Percentiles rank a stretch among this genome's conserved stretches.
These are phyloP conservation scores for Neohortaea acidophila DNA, from an alignment of 495 filamentous ascomycete species.

Conservation along the genomic window DNA sequence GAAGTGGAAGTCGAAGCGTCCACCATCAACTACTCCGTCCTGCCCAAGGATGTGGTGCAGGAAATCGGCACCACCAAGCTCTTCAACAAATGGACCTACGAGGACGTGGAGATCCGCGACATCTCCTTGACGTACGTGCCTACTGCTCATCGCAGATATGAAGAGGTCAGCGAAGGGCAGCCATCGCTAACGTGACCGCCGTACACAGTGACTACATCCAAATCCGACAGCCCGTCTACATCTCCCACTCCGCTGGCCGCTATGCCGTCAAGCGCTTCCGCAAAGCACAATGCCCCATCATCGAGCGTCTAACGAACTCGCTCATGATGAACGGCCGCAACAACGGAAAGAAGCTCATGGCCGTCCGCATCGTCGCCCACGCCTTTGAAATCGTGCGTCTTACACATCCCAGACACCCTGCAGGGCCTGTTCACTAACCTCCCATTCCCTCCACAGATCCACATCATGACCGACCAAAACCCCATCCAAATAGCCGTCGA, in stretches of 20 bases:
- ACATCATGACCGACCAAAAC: conserved; percentile 99
- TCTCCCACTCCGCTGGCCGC: conserved; percentile 94
- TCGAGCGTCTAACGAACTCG: conserved; percentile 99
- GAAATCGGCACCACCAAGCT: conserved; percentile 93
- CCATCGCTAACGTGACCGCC: conserved; percentile 20
- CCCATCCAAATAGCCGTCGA: conserved; percentile 98
- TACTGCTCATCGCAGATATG: not conserved
- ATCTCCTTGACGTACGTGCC: conserved; percentile 93
- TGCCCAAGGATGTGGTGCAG: conserved; percentile 84
- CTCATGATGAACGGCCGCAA: conserved; percentile 99
- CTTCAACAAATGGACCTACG: conserved; percentile 95
- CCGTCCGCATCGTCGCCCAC: conserved; percentile 97
- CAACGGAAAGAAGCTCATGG: conserved; percentile 99
- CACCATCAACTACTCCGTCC: conserved; percentile 37
- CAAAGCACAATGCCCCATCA: conserved; percentile 99
- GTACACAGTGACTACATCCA: conserved; percentile 92
- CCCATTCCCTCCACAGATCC: conserved; percentile 46
- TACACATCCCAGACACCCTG: conserved; percentile 2
- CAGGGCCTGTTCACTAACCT: conserved; percentile 2
- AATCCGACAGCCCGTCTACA: conserved; percentile 95
- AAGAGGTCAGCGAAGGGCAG: not conserved
- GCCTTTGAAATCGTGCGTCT: conserved; percentile 91
- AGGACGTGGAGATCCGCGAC: conserved; percentile 98
- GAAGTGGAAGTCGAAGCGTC: conserved; percentile 17
- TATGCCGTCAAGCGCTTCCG: conserved; percentile 99